These are phyloP conservation scores for Colletotrichum tamarilloi DNA, from an alignment of 2,329 filamentous ascomycete genomes.

Conservation along the genomic window DNA sequence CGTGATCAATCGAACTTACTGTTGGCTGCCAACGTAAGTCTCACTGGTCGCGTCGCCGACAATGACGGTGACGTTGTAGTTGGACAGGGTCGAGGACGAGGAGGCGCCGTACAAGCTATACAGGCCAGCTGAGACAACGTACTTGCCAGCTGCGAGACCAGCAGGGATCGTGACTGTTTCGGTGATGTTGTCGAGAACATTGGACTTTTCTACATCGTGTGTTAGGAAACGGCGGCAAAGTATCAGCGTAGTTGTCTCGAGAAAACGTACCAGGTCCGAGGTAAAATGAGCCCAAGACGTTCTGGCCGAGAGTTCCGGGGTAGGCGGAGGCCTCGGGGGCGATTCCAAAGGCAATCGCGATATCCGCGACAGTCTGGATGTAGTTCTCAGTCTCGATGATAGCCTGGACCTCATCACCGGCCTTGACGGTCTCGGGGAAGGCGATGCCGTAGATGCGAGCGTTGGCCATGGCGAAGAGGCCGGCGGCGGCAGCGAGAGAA, in stretches of 20 bases:
- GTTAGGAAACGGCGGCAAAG: neutral
- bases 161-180: slow-evolving; percentile 42
- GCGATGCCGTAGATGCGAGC: slow-evolving; percentile 57
- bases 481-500: slow-evolving; percentile 38
- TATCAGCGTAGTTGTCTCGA: too few species aligned
- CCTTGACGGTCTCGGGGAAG: slow-evolving; percentile 52
- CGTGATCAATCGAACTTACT: neutral
- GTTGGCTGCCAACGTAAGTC: slow-evolving; percentile 49
- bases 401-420: slow-evolving; percentile 47
- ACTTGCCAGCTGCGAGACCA: slow-evolving; percentile 36
- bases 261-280: slow-evolving; percentile 48
- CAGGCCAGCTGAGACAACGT: slow-evolving; percentile 42
- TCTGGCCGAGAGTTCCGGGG: slow-evolving; percentile 43
- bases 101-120: slow-evolving; percentile 43
- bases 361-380: slow-evolving; percentile 56
- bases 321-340: slow-evolving; percentile 38
- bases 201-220: slow-evolving; percentile 40
- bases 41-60: slow-evolving; percentile 42
- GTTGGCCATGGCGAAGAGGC: slow-evolving; percentile 41
- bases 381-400: slow-evolving; percentile 54
- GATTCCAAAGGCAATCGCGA: slow-evolving; percentile 57
- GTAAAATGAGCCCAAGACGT: slow-evolving; percentile 44
- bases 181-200: slow-evolving; percentile 40
- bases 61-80: slow-evolving; percentile 42
- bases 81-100: slow-evolving; percentile 34